Evolutionary conservation across 2,329 filamentous ascomycete genomes (phyloP).

Genomic region (Chrysosporium queenslandicum): DNA sequence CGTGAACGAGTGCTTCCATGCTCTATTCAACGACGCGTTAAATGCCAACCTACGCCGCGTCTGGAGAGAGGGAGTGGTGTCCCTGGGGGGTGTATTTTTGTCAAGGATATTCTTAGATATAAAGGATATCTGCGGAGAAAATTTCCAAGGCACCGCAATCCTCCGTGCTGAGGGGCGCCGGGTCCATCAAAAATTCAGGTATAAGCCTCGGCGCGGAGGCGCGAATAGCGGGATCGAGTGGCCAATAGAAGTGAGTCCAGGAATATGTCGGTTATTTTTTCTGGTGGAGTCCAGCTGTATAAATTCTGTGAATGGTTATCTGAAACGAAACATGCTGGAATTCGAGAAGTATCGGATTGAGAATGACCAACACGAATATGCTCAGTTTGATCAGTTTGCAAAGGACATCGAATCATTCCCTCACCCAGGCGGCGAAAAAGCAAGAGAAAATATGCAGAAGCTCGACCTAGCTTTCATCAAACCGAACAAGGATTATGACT

Average conservation of each 20-base stretch:
- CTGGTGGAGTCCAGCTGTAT: neutral
- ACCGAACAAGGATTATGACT: neutral
- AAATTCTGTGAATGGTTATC: neutral
- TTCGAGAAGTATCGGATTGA: neutral
- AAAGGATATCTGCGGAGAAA: neutral
- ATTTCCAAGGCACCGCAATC: neutral
- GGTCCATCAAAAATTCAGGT: neutral
- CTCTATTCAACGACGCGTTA: neutral
- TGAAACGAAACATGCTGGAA: neutral
- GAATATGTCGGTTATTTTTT: neutral
- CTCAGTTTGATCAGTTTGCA: neutral
- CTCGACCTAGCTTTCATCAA: neutral
- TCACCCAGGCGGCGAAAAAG: neutral
- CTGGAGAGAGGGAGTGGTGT: slow-evolving; percentile 1
- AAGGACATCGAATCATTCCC: neutral
- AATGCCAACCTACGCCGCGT: neutral
- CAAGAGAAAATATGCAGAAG: neutral
- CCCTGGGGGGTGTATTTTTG: neutral
- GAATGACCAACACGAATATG: neutral
- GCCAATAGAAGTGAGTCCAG: neutral
- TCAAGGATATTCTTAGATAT: neutral
- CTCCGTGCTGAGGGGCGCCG: neutral
- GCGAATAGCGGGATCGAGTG: neutral
- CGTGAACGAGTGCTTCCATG: neutral
- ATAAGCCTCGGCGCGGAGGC: neutral